Evolutionary conservation across 805 yeast genomes (phyloP), one percentile per base, ranked within the genome.

Genomic region (Priceomyces melissophilus): DNA sequence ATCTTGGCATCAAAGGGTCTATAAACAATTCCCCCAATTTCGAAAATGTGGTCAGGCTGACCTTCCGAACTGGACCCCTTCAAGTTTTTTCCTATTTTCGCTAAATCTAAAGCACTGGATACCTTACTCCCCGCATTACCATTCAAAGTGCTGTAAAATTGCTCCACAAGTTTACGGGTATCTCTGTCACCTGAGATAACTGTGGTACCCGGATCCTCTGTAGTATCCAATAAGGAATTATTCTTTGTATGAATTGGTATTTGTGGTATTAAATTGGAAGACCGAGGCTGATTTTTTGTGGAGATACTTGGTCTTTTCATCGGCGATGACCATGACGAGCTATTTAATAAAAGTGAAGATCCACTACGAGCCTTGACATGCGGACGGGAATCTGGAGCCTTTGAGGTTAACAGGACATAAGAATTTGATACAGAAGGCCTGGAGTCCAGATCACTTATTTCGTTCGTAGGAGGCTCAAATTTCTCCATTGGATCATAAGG

Each of bases 131-230:
- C 16, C 8, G 35, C 13, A 11, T 44, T 27, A 14, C 61, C 67
- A 33, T 50, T 50, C 30, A 48, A 27, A 32, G 61, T 35, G 35
- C 48, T 61, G 50, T 63, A 66, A 48, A 69, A 69, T 48, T 68
- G 73, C 42, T 67, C 71, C 37, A 67, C 73, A 40, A 69, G 50
- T 27, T 69, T 52, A 45, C 66, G 65, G 32, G 54, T 53, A 38
- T 59, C 65, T 29, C 39, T 37, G 35, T 41, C 44, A 17, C 43
- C 13, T 28, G 45, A 8, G 26, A 41, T 17, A 30, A 44, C 10
- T 8, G 38, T n/a, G n/a, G 30, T n/a, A 5, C 25, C 7, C 4
- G 25, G 25, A 20, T 20, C 25, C 8, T 20, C 25, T 8, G 25
- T 5, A 20, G 25, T 20, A 20, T 20, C 25, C 25, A 8, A 20